Percentiles rank a stretch among this genome's conserved stretches.
Conservation (phyloP, 495 filamentous ascomycete genomes). For the Aspergillus campestris region DNA sequence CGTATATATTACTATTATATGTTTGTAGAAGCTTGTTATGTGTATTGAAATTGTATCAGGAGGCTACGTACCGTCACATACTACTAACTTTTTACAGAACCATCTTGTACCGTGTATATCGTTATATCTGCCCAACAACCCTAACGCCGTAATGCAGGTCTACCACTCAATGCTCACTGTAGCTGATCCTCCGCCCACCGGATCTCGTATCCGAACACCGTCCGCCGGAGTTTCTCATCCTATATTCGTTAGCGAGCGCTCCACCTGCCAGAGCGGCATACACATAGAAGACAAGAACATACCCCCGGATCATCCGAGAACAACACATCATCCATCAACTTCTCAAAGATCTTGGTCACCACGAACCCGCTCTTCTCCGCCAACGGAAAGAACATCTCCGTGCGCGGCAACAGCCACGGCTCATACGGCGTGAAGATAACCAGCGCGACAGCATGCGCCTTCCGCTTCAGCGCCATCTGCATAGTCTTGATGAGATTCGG, state of each 20-base stretch:
- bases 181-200: constrained; percentile 27
- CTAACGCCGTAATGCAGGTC: not conserved
- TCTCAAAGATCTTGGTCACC: constrained; percentile 72
- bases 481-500: constrained; percentile 64
- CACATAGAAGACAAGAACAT: constrained; percentile 15
- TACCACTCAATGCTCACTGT: constrained; percentile 10
- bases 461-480: constrained; percentile 48
- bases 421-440: constrained; percentile 93
- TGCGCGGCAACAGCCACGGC: constrained; percentile 78
- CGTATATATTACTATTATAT: too few relatives aligned
- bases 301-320: constrained; percentile 81
- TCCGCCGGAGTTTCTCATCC: constrained; percentile 65
- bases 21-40: too few relatives aligned
- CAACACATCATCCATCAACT: constrained; percentile 71
- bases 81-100: too few relatives aligned
- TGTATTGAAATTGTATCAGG: too few relatives aligned
- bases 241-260: constrained; percentile 15
- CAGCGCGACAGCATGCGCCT: constrained; percentile 51
- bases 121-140: not conserved
- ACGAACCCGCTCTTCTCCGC: constrained; percentile 57
- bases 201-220: constrained; percentile 73
- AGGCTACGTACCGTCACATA: too few relatives aligned
- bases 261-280: too few relatives aligned
- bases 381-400: constrained; percentile 76
- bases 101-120: not conserved